These are phyloP conservation scores for Helianthus tuberosus DNA, from an alignment of 129 eudicot species.

Conservation along the genomic window DNA sequence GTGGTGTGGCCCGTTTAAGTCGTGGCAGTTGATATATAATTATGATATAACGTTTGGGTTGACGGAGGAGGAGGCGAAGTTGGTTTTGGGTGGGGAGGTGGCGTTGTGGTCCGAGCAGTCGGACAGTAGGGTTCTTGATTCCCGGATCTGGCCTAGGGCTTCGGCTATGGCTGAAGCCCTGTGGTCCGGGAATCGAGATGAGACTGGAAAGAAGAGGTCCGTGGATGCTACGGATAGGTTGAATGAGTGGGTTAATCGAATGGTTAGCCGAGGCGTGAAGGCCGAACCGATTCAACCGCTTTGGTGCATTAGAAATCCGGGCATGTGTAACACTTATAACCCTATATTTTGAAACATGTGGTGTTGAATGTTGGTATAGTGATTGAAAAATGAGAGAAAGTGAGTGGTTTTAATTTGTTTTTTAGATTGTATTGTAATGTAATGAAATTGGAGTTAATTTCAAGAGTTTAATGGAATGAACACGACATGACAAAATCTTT, in stretches of 20 bases:
- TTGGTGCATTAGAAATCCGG: conserved; percentile 87
- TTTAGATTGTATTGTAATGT: conserved; percentile 13
- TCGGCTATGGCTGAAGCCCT: conserved; percentile 76
- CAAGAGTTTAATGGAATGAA: conserved; percentile 1
- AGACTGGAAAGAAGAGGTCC: conserved; percentile 66
- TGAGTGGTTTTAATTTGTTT: conserved; percentile 17
- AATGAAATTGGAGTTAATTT: conserved; percentile 3
- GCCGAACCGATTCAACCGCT: conserved; percentile 96
- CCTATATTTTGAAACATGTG: background rate
- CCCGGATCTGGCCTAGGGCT: conserved; percentile 81
- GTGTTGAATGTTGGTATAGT: conserved; percentile 10
- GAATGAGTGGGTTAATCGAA: conserved; percentile 81
- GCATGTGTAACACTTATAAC: conserved; percentile 80
- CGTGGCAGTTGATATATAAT: conserved; percentile 86
- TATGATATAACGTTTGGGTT: conserved; percentile 79
- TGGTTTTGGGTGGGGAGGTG: conserved; percentile 96
- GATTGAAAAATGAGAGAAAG: conserved; percentile 9
- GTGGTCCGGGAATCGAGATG: conserved; percentile 91
- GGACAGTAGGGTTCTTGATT: conserved; percentile 66
- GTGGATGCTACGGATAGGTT: conserved; percentile 89
- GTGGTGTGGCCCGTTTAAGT: conserved; percentile 93
- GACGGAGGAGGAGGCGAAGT: conserved; percentile 50
- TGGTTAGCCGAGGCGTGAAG: conserved; percentile 77
- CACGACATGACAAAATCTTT: background rate
- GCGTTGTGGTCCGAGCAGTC: conserved; percentile 96